phyloP scores from a whole-genome alignment of 1,284 basidiomycete species.

The Cystobasidium pallidum region DNA sequence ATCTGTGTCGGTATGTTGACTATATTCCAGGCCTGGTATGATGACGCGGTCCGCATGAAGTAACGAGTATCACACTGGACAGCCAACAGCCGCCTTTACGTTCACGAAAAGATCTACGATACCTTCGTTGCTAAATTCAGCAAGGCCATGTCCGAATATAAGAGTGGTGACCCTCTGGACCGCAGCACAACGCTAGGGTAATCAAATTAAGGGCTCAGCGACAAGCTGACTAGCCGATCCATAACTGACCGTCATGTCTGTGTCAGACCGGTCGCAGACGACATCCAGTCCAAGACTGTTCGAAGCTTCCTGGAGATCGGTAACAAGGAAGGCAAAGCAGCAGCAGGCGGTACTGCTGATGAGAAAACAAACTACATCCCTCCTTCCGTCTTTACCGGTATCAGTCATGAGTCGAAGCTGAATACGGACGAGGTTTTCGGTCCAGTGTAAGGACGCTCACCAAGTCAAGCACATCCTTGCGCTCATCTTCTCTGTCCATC shows the following conservation, averaged over 20 bases:
- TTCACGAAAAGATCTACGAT: slow-evolving; percentile 3
- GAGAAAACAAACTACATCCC: neutral
- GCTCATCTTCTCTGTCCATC: neutral
- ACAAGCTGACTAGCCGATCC: too few species aligned
- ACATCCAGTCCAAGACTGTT: neutral
- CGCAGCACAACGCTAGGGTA: neutral
- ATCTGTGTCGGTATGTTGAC: slow-evolving; percentile 39
- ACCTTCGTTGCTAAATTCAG: neutral
- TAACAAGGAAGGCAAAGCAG: neutral
- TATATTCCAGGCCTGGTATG: slow-evolving; percentile 5
- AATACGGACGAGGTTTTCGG: slow-evolving; percentile 24
- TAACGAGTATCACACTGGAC: too few species aligned
- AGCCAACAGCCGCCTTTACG: neutral
- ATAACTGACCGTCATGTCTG: too few species aligned
- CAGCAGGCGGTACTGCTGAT: neutral
- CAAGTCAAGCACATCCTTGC: neutral
- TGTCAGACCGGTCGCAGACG: slow-evolving; percentile 3
- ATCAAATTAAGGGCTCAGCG: neutral
- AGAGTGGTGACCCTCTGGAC: slow-evolving; percentile 6
- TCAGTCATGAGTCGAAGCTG: neutral
- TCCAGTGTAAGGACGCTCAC: neutral
- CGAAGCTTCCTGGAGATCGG: neutral
- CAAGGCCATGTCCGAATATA: neutral
- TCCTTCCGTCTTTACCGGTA: neutral
- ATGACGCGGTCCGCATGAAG: too few species aligned